These are phyloP conservation scores for Sclerotinia trifoliorum DNA, from an alignment of 2,329 filamentous ascomycete species.

Conservation along the genomic window DNA sequence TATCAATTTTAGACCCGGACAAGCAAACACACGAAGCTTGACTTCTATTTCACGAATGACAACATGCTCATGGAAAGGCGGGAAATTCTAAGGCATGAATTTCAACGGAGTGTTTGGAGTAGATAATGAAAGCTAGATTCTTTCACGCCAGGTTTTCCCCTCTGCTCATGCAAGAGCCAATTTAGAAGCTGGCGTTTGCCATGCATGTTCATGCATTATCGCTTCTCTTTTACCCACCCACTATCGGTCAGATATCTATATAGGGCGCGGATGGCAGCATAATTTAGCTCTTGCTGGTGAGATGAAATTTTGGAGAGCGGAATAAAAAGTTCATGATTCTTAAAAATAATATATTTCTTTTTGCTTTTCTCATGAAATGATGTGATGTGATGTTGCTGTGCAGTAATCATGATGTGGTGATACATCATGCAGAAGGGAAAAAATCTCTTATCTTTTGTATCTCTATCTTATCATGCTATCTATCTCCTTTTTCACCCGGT, in stretches of 20 bases:
- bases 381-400: not conserved
- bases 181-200: slow-evolving; percentile 12
- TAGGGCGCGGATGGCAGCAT: slow-evolving; percentile 1
- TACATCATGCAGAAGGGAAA: not conserved
- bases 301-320: not conserved
- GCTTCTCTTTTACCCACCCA: slow-evolving; percentile 9
- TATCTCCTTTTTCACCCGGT: not conserved
- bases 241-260: not conserved
- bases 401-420: not conserved
- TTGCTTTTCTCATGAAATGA: not conserved
- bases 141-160: slow-evolving; percentile 6
- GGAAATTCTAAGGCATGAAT: not conserved
- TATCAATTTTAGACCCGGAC: not conserved
- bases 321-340: slow-evolving; percentile 16
- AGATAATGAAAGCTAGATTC: slow-evolving; percentile 5
- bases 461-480: slow-evolving; percentile 4
- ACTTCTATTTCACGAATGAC: not conserved
- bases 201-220: slow-evolving; percentile 19
- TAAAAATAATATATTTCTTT: not conserved
- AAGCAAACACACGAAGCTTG: not conserved
- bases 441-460: not conserved
- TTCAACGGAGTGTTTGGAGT: slow-evolving; percentile 18
- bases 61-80: not conserved
- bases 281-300: not conserved
- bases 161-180: slow-evolving; percentile 19